Evolutionary conservation across 306 rosid genomes (phyloP).

Genomic region (cucumber (Cucumis sativus)): DNA sequence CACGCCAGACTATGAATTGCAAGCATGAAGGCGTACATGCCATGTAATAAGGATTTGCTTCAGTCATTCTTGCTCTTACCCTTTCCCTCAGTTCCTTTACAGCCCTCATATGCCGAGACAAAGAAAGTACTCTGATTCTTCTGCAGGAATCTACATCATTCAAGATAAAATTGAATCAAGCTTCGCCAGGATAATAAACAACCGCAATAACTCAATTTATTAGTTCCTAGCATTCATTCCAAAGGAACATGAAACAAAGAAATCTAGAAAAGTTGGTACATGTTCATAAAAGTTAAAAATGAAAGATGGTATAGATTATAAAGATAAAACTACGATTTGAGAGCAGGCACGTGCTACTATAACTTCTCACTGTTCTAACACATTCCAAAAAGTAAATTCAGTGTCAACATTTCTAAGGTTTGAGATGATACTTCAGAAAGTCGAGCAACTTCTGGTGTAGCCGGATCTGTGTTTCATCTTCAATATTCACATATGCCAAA

Average conservation of each 20-base stretch:
- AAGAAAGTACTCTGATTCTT: conserved; percentile 63
- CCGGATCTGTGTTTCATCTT: conserved; percentile 68
- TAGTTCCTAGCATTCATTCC: background rate
- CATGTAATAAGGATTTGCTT: conserved; percentile 4
- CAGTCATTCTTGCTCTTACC: conserved; percentile 63
- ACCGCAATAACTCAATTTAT: background rate
- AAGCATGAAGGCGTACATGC: conserved; percentile 1
- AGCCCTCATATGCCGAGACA: conserved; percentile 51
- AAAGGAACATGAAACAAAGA: background rate
- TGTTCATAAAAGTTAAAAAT: background rate
- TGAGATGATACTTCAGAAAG: conserved; percentile 54
- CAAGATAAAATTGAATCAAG: background rate
- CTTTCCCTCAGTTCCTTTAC: conserved; percentile 49
- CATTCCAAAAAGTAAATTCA: background rate
- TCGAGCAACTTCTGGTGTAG: conserved; percentile 67
- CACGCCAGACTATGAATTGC: background rate
- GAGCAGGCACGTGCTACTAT: background rate
- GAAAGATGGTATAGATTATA: background rate
- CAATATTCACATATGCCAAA: conserved; percentile 73
- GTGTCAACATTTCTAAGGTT: background rate
- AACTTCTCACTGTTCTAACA: background rate
- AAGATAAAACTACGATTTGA: background rate
- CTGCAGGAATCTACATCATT: conserved; percentile 70
- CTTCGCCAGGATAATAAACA: background rate
- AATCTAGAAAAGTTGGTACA: background rate